phyloP scores from a whole-genome alignment of 2,329 filamentous ascomycete species.

The Apiospora phragmitis region DNA sequence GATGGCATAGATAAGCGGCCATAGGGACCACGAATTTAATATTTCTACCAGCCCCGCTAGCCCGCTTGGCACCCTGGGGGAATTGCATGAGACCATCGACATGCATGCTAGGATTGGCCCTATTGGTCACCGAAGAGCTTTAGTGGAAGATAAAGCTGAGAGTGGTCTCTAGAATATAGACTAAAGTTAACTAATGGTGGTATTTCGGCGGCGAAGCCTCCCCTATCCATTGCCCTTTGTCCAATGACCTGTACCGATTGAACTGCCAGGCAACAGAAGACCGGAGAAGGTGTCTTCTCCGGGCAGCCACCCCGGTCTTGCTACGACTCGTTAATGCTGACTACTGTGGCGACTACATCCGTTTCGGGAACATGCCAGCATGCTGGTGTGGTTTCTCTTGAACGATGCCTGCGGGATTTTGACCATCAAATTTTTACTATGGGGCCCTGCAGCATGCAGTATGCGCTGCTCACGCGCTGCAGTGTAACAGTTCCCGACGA shows the following conservation, averaged over 20 bases:
- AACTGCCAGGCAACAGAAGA: neutral
- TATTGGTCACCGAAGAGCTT: neutral
- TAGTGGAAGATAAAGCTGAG: neutral
- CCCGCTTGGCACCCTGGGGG: neutral
- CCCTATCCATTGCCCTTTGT: neutral
- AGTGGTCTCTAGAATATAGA: neutral
- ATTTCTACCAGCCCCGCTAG: neutral
- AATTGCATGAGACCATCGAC: neutral
- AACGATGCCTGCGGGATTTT: neutral
- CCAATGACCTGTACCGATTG: neutral
- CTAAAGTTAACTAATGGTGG: conserved; percentile 1
- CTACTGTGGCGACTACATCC: neutral
- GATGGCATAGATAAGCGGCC: neutral
- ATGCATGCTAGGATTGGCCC: neutral
- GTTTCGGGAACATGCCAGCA: neutral
- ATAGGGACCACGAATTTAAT: neutral
- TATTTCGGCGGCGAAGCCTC: neutral
- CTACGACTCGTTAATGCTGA: conserved; percentile 3
- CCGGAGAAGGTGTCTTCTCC: neutral
- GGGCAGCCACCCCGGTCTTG: conserved; percentile 1
- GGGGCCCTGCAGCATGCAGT: neutral
- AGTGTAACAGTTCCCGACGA: neutral
- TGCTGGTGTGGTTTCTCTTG: neutral
- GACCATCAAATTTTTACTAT: conserved; percentile 4
- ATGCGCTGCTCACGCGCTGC: neutral